Base-by-base conservation (phyloP, 495 filamentous ascomycete genomes). In the Neurospora sp. region DNA sequence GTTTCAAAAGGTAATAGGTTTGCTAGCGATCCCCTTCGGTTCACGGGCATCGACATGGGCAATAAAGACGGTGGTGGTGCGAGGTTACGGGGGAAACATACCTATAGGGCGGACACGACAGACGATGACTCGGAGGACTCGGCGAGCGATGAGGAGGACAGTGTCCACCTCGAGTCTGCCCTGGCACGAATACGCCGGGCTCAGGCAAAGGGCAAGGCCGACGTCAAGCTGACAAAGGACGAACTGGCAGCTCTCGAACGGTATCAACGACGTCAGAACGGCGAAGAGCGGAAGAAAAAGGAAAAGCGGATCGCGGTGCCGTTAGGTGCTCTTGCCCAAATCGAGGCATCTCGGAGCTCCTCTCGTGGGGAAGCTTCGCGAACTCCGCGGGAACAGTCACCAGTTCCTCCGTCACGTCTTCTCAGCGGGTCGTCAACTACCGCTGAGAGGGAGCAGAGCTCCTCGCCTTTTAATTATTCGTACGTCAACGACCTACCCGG, bases 171-270 rank as follows among this genome's bases (percentile, higher is more conserved):
- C 74, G 88, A 93, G 71, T 87, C 87, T 70, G 93, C 93, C 44
- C 79, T 94, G 80, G 88, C 88, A 75, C 89, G 92, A 69, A 95
- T 97, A 82, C 88, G 87, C 73, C 88, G 89, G 68, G 93, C 93
- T 38, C 89, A 92, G 73, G 84, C 86, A 73, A 87, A 89, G 76
- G 93, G 93, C 48, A 91, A 89, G 81, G 85, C 83, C 44, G 93
- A 94, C 68, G 93, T 96, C 38, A 91, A 89, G 75, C 83, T 97
- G 70, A 91, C 87, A 71, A 87, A 90, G 75, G 86, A 89, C 39
- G 93, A 96, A 78, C 81, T 94, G 74, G 91, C 91, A 46, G 93
- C 93, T 41, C 82, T 94, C 69, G 90, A 94, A 78, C 82, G 83
- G 72, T 79, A 84, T 66, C 88, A 91, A 68, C 88, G 88, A 79